phyloP scores from a whole-genome alignment of 148 eudicot species.

The Cornus florida region DNA sequence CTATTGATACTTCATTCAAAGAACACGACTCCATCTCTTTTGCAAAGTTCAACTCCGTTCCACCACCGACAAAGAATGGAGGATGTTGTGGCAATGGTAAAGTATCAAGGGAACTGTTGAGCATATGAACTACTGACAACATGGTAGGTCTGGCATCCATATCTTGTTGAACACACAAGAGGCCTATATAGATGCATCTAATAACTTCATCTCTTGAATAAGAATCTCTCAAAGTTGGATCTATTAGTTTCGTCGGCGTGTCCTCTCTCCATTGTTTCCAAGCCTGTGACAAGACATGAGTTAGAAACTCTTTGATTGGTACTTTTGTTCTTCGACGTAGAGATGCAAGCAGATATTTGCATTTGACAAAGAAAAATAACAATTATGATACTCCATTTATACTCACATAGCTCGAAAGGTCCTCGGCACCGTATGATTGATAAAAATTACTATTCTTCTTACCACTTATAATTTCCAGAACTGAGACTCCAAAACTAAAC shows the following conservation, averaged over 20 bases:
- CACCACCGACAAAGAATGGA: constrained; percentile 10
- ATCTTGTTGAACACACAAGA: constrained; percentile 41
- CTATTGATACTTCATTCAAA: constrained; percentile 4
- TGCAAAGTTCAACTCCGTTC: background rate
- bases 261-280: constrained; percentile 39
- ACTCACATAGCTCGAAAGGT: constrained; percentile 40
- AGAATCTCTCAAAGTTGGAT: constrained; percentile 9
- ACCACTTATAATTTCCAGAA: constrained; percentile 53
- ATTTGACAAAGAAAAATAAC: no score
- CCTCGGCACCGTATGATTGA: constrained; percentile 13
- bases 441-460: constrained; percentile 20
- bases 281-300: constrained; percentile 13
- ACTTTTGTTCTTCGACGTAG: no score
- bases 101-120: constrained; percentile 15
- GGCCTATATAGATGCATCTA: constrained; percentile 29
- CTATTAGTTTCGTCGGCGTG: constrained; percentile 13
- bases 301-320: no score
- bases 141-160: constrained; percentile 32
- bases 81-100: constrained; percentile 25
- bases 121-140: constrained; percentile 37
- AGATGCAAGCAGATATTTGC: no score
- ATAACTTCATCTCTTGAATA: constrained; percentile 17
- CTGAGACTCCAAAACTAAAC: constrained; percentile 49
- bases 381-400: no score
- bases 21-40: background rate